These are phyloP conservation scores for Penicillium subrubescens DNA, from an alignment of 495 filamentous ascomycete species.

Conservation along the genomic window DNA sequence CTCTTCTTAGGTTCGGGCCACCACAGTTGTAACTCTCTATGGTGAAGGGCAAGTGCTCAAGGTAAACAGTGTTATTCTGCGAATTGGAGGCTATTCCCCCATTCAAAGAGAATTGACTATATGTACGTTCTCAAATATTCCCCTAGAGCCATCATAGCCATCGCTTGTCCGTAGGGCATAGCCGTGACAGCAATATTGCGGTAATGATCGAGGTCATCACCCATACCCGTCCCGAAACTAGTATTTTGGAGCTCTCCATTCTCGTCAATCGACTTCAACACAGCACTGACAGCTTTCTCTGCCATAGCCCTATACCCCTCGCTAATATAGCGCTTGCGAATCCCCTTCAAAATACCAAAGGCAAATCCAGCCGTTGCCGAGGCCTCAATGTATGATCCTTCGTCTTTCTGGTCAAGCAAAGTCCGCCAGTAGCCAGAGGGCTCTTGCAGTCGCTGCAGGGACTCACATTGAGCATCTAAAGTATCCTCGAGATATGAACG, in stretches of 20 bases:
- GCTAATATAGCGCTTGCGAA: conserved; percentile 64
- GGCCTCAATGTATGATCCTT: conserved; percentile 65
- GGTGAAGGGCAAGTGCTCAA: too few species aligned
- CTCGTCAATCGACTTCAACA: conserved; percentile 60
- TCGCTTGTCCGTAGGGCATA: conserved; percentile 79
- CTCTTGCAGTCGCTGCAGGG: conserved; percentile 57
- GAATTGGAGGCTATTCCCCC: neutral
- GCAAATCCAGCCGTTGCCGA: conserved; percentile 77
- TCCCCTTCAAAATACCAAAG: conserved; percentile 74
- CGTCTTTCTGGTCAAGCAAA: conserved; percentile 55
- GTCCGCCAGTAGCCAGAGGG: conserved; percentile 66
- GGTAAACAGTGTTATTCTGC: neutral
- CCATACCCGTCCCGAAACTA: conserved; percentile 76
- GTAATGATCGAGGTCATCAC: conserved; percentile 65
- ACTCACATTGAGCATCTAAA: conserved; percentile 62
- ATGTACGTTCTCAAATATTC: conserved; percentile 61
- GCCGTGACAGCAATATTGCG: conserved; percentile 66
- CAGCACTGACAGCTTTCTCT: conserved; percentile 60
- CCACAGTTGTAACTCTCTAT: too few species aligned
- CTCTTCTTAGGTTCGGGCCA: too few species aligned
- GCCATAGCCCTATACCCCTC: conserved; percentile 51
- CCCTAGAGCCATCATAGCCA: conserved; percentile 72
- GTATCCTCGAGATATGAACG: conserved; percentile 61
- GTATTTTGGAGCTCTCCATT: conserved; percentile 67
- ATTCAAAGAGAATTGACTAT: neutral